Conservation (phyloP, 2,329 filamentous ascomycete genomes). For the Aureobasidium sp. region DNA sequence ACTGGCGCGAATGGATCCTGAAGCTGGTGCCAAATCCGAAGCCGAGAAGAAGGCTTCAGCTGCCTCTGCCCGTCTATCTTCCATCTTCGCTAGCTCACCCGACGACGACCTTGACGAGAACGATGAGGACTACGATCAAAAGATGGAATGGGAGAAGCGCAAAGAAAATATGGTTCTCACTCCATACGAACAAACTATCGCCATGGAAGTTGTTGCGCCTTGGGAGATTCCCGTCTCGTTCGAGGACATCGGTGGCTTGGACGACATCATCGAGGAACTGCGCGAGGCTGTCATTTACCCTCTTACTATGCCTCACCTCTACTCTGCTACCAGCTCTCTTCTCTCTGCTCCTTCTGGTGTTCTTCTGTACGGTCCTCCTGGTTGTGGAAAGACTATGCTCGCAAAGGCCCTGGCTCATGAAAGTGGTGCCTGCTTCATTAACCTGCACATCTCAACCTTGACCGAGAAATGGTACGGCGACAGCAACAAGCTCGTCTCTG, state of each 20-base stretch:
- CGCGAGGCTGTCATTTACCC: conserved; percentile 98
- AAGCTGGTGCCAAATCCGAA: conserved; percentile 82
- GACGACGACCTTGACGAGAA: conserved; percentile 29
- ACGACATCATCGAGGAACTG: conserved; percentile 91
- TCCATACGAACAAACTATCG: conserved; percentile 90
- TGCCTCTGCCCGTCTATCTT: conserved; percentile 65
- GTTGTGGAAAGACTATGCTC: conserved; percentile 98
- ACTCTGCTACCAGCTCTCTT: conserved; percentile 74
- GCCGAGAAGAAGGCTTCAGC: conserved; percentile 72
- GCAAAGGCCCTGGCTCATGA: conserved; percentile 94
- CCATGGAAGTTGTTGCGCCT: conserved; percentile 88
- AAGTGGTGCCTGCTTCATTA: conserved; percentile 95
- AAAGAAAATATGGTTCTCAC: conserved; percentile 66
- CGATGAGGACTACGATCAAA: conserved; percentile 19
- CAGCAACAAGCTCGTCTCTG: conserved; percentile 93
- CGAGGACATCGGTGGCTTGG: conserved; percentile 86
- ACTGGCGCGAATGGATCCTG: conserved; percentile 65
- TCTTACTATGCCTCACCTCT: conserved; percentile 90
- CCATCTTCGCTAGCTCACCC: conserved; percentile 38
- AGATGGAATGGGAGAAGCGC: conserved; percentile 30
- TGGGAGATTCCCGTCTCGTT: conserved; percentile 93
- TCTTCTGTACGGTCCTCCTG: conserved; percentile 86
- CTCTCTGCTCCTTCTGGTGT: conserved; percentile 89
- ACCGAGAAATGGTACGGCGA: conserved; percentile 99
- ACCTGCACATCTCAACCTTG: conserved; percentile 92